These are phyloP conservation scores for Septoria petroselini DNA, from an alignment of 2,329 filamentous ascomycete genomes.

Conservation along the genomic window DNA sequence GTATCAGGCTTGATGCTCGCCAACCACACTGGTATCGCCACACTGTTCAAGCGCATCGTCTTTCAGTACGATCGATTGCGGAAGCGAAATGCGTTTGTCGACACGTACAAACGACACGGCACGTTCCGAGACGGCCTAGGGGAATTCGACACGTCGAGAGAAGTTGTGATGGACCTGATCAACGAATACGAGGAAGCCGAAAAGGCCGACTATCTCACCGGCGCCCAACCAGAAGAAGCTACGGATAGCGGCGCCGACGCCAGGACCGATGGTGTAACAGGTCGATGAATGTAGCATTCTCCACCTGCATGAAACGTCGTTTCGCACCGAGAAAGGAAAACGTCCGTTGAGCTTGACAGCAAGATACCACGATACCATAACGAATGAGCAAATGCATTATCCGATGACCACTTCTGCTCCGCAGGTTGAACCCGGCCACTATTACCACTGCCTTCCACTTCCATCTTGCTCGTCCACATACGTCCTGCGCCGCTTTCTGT, in stretches of 20 bases:
- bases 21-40: slow-evolving; percentile 96
- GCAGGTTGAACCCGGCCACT: slow-evolving; percentile 45
- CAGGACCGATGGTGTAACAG: slow-evolving; percentile 46
- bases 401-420: slow-evolving; percentile 63
- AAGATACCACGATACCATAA: slow-evolving; percentile 14
- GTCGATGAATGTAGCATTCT: slow-evolving; percentile 29
- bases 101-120: slow-evolving; percentile 92
- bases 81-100: slow-evolving; percentile 95
- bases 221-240: slow-evolving; percentile 28
- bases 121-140: slow-evolving; percentile 87
- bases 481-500: slow-evolving; percentile 19
- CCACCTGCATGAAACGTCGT: too few species aligned
- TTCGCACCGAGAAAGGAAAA: too few species aligned
- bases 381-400: neutral
- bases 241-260: slow-evolving; percentile 35
- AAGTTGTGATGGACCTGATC: slow-evolving; percentile 88
- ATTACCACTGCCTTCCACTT: slow-evolving; percentile 58
- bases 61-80: slow-evolving; percentile 89
- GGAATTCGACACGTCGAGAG: slow-evolving; percentile 91
- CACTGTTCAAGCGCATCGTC: slow-evolving; percentile 92
- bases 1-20: slow-evolving; percentile 97
- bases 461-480: slow-evolving; percentile 67
- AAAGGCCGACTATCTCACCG: slow-evolving; percentile 81
- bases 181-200: slow-evolving; percentile 95
- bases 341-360: too few species aligned